Evolutionary conservation across 495 filamentous ascomycete species (phyloP), one percentile per base, ranked within the genome.

Genomic region (Pseudomonodictys pantanalensis): DNA sequence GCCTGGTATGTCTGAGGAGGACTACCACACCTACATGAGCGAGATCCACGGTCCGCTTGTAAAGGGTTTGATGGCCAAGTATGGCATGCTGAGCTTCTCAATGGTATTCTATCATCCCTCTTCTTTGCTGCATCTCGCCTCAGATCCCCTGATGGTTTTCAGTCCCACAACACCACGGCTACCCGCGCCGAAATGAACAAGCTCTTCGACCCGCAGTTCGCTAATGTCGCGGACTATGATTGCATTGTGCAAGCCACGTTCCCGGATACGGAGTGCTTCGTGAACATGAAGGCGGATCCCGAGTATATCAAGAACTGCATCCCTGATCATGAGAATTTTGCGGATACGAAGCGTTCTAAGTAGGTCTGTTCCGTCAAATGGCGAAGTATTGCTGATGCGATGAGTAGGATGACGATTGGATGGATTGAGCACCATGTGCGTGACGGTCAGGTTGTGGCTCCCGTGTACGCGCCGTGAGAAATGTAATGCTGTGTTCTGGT

Each of bases 301-400:
- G 56, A 56, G 33, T 69, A 61, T 44, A 67, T 48, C 18, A 49
- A 44, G 15, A 39, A 64, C 5, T 56, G 58, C 18, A 52, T 49
- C 32, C 60, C 56, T 12, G 67, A 69, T 38, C 67, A 69, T 57
- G 67, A 65, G 52, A 68, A 69, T 35, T 69, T 69, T 47, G 67
- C 67, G 2, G 67, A 69, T 43, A 67, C 60, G 20, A 64, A 64
- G 52, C 35, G 59, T 18, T 55, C 48, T 7, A 56, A 50, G 63
- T 66, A 48, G 42, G 63, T 58, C 5, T n/a, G 6, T 23, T 48
- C 10, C 3, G 1, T n/a, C 8, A 18, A 22, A 17, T 10, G 24
- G 28, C 2, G 4, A n/a, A 20, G 25, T 15, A n/a, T 18, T 30
- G 24, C 38, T 46, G 2, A 63, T 43, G 38, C 29, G n/a, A n/a